These are phyloP conservation scores for Pseudomicrostroma phylloplanum DNA, from an alignment of 1,284 basidiomycete genomes.

Conservation along the genomic window DNA sequence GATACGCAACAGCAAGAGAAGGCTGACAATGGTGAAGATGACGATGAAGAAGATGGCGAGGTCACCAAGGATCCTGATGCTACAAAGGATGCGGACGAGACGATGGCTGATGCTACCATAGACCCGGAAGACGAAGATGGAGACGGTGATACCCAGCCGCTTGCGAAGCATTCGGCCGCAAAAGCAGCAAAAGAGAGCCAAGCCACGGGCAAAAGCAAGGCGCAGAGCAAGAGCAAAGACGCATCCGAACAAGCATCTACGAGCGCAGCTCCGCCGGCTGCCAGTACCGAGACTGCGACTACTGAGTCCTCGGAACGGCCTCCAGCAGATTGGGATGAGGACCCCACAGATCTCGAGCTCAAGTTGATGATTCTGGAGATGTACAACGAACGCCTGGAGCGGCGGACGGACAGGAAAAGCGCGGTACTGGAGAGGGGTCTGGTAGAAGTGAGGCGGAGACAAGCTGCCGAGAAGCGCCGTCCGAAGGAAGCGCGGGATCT, in stretches of 20 bases:
- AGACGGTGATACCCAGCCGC: constrained; percentile 22
- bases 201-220: constrained; percentile 7
- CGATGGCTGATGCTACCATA: constrained; percentile 26
- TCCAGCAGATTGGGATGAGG: constrained; percentile 61
- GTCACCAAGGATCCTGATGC: constrained; percentile 23
- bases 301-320: constrained; percentile 35
- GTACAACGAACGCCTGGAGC: constrained; percentile 86
- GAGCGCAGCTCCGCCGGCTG: neutral
- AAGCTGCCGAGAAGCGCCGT: constrained; percentile 76
- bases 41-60: constrained; percentile 28
- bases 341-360: constrained; percentile 72
- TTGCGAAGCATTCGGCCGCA: no score
- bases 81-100: constrained; percentile 21
- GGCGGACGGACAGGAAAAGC: constrained; percentile 77
- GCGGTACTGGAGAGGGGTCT: constrained; percentile 87
- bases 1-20: constrained; percentile 19
- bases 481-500: constrained; percentile 88
- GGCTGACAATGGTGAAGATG: constrained; percentile 14
- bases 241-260: neutral
- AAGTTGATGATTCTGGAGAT: constrained; percentile 86
- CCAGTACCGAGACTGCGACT: neutral
- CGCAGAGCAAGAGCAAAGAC: constrained; percentile 4
- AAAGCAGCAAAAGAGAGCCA: constrained; percentile 10
- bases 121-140: constrained; percentile 16
- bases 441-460: constrained; percentile 57